Base-by-base conservation (phyloP, 2,329 filamentous ascomycete genomes). In the Dothiorella sarmentorum region DNA sequence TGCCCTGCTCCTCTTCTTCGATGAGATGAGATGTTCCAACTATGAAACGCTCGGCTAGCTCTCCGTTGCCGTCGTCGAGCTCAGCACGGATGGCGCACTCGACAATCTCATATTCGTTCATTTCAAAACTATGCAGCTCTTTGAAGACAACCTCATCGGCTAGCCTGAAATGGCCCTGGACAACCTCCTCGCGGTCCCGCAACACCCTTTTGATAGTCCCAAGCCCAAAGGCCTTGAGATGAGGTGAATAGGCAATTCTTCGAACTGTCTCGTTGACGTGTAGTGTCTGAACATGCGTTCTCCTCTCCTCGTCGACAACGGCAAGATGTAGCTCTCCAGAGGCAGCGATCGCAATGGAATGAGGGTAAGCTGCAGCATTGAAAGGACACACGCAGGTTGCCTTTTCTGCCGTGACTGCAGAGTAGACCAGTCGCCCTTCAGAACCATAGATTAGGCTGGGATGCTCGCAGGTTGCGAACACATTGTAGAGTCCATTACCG, bases 391-490 rank as follows among this genome's bases (percentile, higher is more conserved):
- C 86, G 47, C 85, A 87, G 1, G 86, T 87, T 1, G 91, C 90
- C 62, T 91, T 87, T 61, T 96, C 90, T 2, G 92, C 91, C 11
- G 93, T 96, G 1, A 97, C 90, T 1, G 94, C 92, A 4, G 92
- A 96, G 75, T 95, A 99, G 0, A 96, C 85, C 38, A 97, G 88
- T 20, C 92, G 84, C 0, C 89, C 90, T 69, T 97, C 91, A 0
- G 87, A 86, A 7, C 89, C 89, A 69, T 99, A 97, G 49, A 99
- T 96, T 57, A 99, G 75, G 63, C 90, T 97, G 0, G 94, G 90
- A 68, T 97, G 91, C 67, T 99, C 94, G 59, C 91, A 96, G 0
- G 91, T 96, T 0, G 91, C 91, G 70, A 99, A 96, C 0, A 99
- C 86, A 65, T 89, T 95, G 69, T 82, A 89, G 0, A 90, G 76